These are phyloP conservation scores for Pyrus hybrid DNA, from an alignment of 331 rosid species.

Conservation along the genomic window DNA sequence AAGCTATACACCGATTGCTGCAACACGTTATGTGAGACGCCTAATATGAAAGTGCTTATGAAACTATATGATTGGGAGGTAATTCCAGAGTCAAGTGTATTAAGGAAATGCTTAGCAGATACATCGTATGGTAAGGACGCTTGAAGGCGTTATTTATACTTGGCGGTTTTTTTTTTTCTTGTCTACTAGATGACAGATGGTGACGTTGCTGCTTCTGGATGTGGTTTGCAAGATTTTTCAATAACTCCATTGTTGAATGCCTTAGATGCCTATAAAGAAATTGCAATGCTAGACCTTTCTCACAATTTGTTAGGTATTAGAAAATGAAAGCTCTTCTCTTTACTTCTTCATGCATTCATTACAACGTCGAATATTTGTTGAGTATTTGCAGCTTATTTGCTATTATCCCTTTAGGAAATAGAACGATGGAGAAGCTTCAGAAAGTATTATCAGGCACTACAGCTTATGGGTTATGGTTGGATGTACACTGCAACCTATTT, in stretches of 20 bases:
- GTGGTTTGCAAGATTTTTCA: conserved; percentile 88
- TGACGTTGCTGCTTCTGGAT: conserved; percentile 64
- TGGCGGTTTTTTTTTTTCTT: neutral
- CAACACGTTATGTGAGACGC: conserved; percentile 56
- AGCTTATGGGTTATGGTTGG: conserved; percentile 61
- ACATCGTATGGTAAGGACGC: neutral
- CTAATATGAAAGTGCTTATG: conserved; percentile 67
- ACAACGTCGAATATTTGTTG: neutral
- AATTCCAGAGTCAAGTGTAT: neutral
- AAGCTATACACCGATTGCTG: conserved; percentile 66
- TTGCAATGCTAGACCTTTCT: conserved; percentile 82
- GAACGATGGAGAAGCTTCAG: conserved; percentile 76
- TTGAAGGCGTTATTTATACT: too few relatives aligned
- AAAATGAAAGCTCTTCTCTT: neutral
- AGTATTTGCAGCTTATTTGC: conserved; percentile 15
- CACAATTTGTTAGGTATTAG: conserved; percentile 76
- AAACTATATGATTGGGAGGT: conserved; percentile 88
- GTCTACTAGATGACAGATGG: conserved; percentile 72
- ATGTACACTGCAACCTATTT: conserved; percentile 84
- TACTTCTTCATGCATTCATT: neutral
- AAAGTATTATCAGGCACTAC: conserved; percentile 65
- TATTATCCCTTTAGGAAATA: conserved; percentile 51
- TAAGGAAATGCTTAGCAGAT: neutral
- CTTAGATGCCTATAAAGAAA: conserved; percentile 50
- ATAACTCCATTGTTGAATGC: conserved; percentile 79